phyloP scores from a whole-genome alignment of 805 yeast genomes.

The Ogataea dorogensis region DNA sequence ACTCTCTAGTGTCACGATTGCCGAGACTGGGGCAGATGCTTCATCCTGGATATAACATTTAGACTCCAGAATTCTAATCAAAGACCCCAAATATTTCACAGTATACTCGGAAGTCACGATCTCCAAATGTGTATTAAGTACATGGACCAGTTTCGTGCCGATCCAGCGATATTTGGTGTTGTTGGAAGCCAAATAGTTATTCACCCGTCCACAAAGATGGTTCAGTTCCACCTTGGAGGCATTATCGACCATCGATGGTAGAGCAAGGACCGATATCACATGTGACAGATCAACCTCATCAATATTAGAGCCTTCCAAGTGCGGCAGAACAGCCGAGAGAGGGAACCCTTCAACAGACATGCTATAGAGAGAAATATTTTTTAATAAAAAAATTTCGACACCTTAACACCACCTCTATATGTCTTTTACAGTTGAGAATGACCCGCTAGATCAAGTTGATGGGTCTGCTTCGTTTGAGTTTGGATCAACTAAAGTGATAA shows the following conservation, averaged over 20 bases:
- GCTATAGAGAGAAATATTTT: constrained; percentile 4
- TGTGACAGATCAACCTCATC: constrained; percentile 23
- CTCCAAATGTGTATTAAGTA: constrained; percentile 38
- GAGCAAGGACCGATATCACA: constrained; percentile 27
- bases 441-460: constrained; percentile 58
- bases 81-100: constrained; percentile 36
- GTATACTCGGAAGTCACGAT: constrained; percentile 43
- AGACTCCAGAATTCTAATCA: constrained; percentile 41
- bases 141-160: constrained; percentile 52
- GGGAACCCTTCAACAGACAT: constrained; percentile 14
- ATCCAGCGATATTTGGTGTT: constrained; percentile 53
- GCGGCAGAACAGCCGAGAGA: constrained; percentile 29
- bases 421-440: constrained; percentile 18
- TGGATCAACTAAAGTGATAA: constrained; percentile 58
- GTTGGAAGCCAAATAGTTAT: constrained; percentile 45
- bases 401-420: constrained; percentile 11
- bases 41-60: constrained; percentile 37
- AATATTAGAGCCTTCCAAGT: constrained; percentile 27
- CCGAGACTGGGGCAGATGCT: constrained; percentile 24
- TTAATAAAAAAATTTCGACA: constrained; percentile 7
- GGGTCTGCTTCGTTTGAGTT: constrained; percentile 67
- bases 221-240: constrained; percentile 50
- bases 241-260: constrained; percentile 33
- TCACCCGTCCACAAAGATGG: constrained; percentile 46
- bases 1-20: constrained; percentile 32